Evolutionary conservation across 805 yeast species (phyloP), one percentile per base, ranked within the genome.

Genomic region (Tetrapisispora phaffii): DNA sequence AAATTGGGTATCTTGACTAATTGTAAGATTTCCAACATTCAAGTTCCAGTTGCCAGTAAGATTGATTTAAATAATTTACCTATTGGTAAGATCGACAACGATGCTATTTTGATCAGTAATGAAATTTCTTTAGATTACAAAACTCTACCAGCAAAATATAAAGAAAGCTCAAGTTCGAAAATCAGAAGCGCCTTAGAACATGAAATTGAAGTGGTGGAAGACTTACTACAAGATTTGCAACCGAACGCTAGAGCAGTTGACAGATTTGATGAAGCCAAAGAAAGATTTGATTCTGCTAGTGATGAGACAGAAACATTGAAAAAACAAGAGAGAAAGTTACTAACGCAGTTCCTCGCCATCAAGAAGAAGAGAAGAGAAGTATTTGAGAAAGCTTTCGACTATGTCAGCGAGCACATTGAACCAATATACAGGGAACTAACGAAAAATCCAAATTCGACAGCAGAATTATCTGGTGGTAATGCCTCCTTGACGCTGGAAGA

Each of bases 381-480:
- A 28, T 93, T 90, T 62, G 79, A 76, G 64, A 69, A 71, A 34
- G 90, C 95, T 0, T 88, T 82, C 55, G 73, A 76, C n/a, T 87
- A 83, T 55, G 81, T 90, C 28, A 76, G 90, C 4, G 71, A 69
- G 2, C 73, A 75, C 45, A 82, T 93, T 51, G 94, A 85, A 59
- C 65, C 69, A 0, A 80, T 87, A 9, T 93, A 90, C 63, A 82
- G 88, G 57, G 97, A 89, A 55, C 70, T 93, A 42, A 93, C 97
- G 0, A 80, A 76, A 51, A 58, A 63, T 37, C 65, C 62, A 15
- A 50, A 54, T 36, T 75, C 84, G 0, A 65, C 73, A 4, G 75
- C 80, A 0, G 77, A 85, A 28, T 82, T 95, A 1, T 70, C 83
- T 24, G 97, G 97, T 36, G 97, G 97, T 1, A 80, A 93, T n/a